Evolutionary conservation across 177 flowering plant genomes (phyloP), one percentile per base, ranked within the genome.

Genomic region (Tripterygium wilfordii): DNA sequence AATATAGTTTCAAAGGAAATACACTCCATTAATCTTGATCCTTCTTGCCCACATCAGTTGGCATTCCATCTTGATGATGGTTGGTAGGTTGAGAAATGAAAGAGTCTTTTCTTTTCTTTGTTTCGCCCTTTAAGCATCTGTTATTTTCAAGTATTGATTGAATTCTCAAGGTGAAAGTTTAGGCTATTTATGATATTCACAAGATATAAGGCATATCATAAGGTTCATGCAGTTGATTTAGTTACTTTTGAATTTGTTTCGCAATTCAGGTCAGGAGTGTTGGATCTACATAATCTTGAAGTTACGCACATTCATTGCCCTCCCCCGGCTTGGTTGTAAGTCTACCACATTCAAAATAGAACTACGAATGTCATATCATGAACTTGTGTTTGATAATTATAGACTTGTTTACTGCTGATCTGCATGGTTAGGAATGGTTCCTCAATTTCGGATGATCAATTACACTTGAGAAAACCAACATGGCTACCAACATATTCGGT

Each of bases 281-380:
- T 91, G 63, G 79, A 91, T 63, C 63, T 68, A 22, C 57, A 75
- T 53, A 78, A 45, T 60, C 58, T 57, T 43, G 66, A 72, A 54
- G 85, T 88, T 45, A 87, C 96, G 2, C 98, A 91, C 60, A 61
- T 88, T 44, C 98, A 91, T 64, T 91, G 98, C 70, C 98, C 98
- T 56, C 98, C 98, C 33, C 98, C 98, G 33, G 71, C 85, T 49
- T 88, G 95, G 98, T 49, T 83, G 98, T 91, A 69, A 88, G 98
- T 30, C 42, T 55, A 40, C 12, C 26, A 29, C n/a, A 27, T 42
- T 12, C 9, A 2, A 25, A 35, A 16, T 38, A 20, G 24, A 1
- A 18, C 24, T 20, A 14, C 23, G 3, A 38, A 38, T 5, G 15
- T 10, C 38, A n/a, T 19, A 37, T 27, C 26, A 24, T 23, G 12